Percentiles rank a stretch among this genome's conserved stretches.
Conservation (phyloP, 371 early-diverging fungal genomes). For the Batkoa obscura region DNA sequence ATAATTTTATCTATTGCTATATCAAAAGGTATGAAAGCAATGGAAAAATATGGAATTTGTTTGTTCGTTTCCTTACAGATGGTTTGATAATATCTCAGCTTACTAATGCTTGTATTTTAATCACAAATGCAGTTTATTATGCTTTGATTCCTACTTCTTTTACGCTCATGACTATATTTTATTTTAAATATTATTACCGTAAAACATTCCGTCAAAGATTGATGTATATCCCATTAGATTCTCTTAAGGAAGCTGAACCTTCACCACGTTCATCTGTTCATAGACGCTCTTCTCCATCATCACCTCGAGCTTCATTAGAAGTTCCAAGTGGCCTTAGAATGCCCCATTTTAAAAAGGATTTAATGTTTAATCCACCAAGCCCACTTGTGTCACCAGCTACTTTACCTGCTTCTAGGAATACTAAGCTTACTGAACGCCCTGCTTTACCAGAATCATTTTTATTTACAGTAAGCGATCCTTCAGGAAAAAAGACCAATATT, state of each 20-base stretch:
- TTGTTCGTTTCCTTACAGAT: slow-evolving; percentile 52
- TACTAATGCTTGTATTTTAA: slow-evolving; percentile 54
- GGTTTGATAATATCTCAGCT: slow-evolving; percentile 70
- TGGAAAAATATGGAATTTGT: slow-evolving; percentile 54
- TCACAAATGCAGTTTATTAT: slow-evolving; percentile 33
- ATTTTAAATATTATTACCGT: slow-evolving; percentile 31
- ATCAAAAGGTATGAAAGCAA: slow-evolving; percentile 63
- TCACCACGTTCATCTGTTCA: neutral
- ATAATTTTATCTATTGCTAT: slow-evolving; percentile 63
- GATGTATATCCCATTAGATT: slow-evolving; percentile 19
- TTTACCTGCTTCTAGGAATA: neutral
- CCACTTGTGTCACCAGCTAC: neutral
- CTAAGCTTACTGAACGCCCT: neutral
- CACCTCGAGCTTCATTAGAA: slow-evolving; percentile 1
- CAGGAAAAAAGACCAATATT: too few relatives aligned
- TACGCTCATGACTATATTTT: slow-evolving; percentile 25
- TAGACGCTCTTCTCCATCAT: neutral
- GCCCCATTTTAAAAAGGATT: too few relatives aligned
- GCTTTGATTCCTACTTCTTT: slow-evolving; percentile 23
- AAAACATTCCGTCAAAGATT: slow-evolving; percentile 30
- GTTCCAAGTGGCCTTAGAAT: neutral
- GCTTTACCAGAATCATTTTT: neutral
- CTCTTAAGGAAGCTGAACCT: slow-evolving; percentile 7
- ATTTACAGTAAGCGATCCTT: too few relatives aligned
- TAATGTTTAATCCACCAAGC: neutral